Evolutionary conservation across 768 basidiomycete species (phyloP).

Genomic region (Gloeostereum incarnatum): DNA sequence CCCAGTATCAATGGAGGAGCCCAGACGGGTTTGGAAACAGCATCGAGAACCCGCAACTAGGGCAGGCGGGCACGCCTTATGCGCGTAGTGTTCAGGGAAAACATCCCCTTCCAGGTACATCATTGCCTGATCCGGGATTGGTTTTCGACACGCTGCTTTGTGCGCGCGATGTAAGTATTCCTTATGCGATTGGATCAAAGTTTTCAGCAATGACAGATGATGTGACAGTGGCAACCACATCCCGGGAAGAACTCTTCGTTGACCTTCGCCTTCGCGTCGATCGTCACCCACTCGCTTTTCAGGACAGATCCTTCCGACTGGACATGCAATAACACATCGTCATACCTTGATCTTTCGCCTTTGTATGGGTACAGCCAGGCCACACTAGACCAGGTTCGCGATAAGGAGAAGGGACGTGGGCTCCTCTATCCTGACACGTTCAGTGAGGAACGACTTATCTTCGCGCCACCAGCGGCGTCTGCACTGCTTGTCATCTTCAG

Average conservation of each 20-base stretch:
- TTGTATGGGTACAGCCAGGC: slow-evolving; percentile 33
- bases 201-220: background rate
- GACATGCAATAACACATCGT: slow-evolving; percentile 33
- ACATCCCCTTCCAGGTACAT: slow-evolving; percentile 13
- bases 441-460: slow-evolving; percentile 43
- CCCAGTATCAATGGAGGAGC: slow-evolving; percentile 20
- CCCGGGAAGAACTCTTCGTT: slow-evolving; percentile 10
- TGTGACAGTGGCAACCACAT: slow-evolving; percentile 4
- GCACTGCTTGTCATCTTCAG: slow-evolving; percentile 61
- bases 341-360: slow-evolving; percentile 42
- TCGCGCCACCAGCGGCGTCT: slow-evolving; percentile 66
- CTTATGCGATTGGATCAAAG: background rate
- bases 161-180: slow-evolving; percentile 13
- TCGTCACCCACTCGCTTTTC: slow-evolving; percentile 43
- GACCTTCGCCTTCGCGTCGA: slow-evolving; percentile 43
- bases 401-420: slow-evolving; percentile 7
- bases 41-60: slow-evolving; percentile 21
- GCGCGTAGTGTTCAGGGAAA: slow-evolving; percentile 29
- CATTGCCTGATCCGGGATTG: slow-evolving; percentile 32
- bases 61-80: slow-evolving; percentile 32
- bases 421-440: slow-evolving; percentile 6
- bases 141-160: slow-evolving; percentile 40
- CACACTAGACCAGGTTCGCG: slow-evolving; percentile 10
- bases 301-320: slow-evolving; percentile 26
- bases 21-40: slow-evolving; percentile 31